Base-by-base conservation (phyloP, 2,329 filamentous ascomycete genomes). In the Tricladium varicosporioides region DNA sequence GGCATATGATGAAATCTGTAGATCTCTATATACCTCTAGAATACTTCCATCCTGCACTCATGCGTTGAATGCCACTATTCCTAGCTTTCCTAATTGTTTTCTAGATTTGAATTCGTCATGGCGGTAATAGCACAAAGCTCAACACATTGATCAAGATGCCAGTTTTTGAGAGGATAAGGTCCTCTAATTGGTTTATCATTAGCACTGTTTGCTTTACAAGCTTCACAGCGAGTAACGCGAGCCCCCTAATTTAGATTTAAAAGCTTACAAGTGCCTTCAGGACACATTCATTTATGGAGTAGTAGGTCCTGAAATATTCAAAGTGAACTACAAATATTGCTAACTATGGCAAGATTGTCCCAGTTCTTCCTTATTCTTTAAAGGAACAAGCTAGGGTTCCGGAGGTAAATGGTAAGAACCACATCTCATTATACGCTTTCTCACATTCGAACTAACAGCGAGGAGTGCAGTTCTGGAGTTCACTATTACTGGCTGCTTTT, bases 401-500 rank as follows among this genome's bases (percentile, higher is more conserved):
- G 0, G 66, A 75, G 14, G 71, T 75, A 50, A 62, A 68, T 68
- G 36, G 58, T 60, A 56, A 10, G 36, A 7, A 19, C n/a, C n/a
- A n/a, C n/a, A n/a, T n/a, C n/a, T n/a, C n/a, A n/a, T n/a, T n/a
- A n/a, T n/a, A n/a, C n/a, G n/a, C n/a, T n/a, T n/a, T n/a, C n/a
- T n/a, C n/a, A n/a, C n/a, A n/a, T n/a, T n/a, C n/a, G n/a, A n/a
- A n/a, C n/a, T n/a, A n/a, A n/a, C n/a, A n/a, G n/a, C n/a, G n/a
- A n/a, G n/a, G n/a, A 69, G 81, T 86, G 1, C 87, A 91, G 71
- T 78, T 76, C 65, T 91, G 87, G 87, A 82, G 84, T 2, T 87
- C 87, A 0, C 80, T 90, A 16, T 76, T 91, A 2, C 74, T 91
- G 2, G 85, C 86, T 14, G 79, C 86, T 19, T 91, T 90, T 67